Conservation (phyloP, 108 stramenopile species). For the Nitzschia palea region DNA sequence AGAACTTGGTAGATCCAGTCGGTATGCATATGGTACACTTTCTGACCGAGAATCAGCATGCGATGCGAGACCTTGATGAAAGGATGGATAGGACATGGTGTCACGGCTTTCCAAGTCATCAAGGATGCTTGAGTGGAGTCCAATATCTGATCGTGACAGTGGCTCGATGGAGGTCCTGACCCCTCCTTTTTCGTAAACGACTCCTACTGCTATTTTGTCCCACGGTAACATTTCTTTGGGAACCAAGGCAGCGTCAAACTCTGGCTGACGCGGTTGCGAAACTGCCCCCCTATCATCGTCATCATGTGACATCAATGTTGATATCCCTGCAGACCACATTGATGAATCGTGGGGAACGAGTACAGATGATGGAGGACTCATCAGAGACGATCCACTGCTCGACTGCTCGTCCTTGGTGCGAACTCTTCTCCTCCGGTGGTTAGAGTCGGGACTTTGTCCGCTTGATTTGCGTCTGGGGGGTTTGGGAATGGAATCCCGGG, state of each 20-base stretch:
- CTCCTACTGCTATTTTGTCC: neutral
- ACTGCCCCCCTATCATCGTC: neutral
- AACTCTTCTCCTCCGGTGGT: neutral
- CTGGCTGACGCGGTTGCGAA: neutral
- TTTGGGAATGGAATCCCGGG: neutral
- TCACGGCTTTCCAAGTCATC: neutral
- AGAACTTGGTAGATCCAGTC: too few species aligned
- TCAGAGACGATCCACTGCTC: neutral
- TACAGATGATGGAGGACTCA: neutral
- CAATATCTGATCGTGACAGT: neutral
- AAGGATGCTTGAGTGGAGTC: neutral
- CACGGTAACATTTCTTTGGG: neutral
- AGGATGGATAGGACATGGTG: neutral
- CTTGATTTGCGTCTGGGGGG: neutral
- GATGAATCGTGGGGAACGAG: neutral
- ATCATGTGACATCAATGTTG: neutral
- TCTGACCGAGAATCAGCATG: too few species aligned
- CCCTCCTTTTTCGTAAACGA: neutral
- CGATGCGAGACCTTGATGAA: too few species aligned
- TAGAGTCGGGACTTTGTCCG: neutral
- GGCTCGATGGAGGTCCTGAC: neutral
- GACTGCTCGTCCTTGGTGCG: neutral
- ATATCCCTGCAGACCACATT: neutral
- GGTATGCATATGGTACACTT: too few species aligned
- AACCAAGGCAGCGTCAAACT: too few species aligned